Conservation (phyloP, 1,284 basidiomycete species). For the Volvariella surrecta region DNA sequence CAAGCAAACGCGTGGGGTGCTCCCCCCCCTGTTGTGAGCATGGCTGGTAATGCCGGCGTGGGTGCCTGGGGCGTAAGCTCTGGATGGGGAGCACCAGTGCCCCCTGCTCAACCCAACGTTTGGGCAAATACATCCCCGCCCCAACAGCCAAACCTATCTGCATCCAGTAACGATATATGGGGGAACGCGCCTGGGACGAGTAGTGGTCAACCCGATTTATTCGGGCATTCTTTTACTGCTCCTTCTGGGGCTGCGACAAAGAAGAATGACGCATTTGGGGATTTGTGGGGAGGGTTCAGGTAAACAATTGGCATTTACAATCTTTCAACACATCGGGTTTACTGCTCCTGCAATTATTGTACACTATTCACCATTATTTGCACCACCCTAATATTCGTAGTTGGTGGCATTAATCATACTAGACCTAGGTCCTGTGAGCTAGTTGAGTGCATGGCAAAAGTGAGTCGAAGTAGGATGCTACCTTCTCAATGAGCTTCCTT, state of each 20-base stretch:
- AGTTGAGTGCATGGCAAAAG: too few species aligned
- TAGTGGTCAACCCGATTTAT: slow-evolving; percentile 21
- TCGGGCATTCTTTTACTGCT: slow-evolving; percentile 21
- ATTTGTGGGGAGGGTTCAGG: slow-evolving; percentile 77
- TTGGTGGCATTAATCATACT: background rate
- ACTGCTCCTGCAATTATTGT: slow-evolving; percentile 1
- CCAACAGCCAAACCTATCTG: slow-evolving; percentile 22
- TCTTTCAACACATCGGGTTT: background rate
- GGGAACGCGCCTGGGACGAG: slow-evolving; percentile 20
- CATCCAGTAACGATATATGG: slow-evolving; percentile 50
- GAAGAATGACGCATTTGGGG: slow-evolving; percentile 74
- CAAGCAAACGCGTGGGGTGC: slow-evolving; percentile 18
- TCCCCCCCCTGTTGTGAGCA: slow-evolving; percentile 27
- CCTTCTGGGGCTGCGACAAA: slow-evolving; percentile 29
- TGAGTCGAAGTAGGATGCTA: slow-evolving; percentile 18
- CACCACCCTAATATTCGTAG: background rate
- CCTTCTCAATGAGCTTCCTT: slow-evolving; percentile 65
- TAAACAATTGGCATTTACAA: slow-evolving; percentile 20
- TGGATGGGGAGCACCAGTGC: slow-evolving; percentile 38
- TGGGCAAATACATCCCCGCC: slow-evolving; percentile 28
- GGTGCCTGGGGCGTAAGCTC: slow-evolving; percentile 61
- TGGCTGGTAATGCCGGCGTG: slow-evolving; percentile 47
- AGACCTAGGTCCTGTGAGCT: slow-evolving; percentile 4
- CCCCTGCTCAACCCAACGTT: slow-evolving; percentile 24
- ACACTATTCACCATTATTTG: too few species aligned